Percentiles rank a stretch among this genome's conserved stretches.
phyloP scores from a whole-genome alignment of 441 rosid genomes.

The Syzygium malaccense region DNA sequence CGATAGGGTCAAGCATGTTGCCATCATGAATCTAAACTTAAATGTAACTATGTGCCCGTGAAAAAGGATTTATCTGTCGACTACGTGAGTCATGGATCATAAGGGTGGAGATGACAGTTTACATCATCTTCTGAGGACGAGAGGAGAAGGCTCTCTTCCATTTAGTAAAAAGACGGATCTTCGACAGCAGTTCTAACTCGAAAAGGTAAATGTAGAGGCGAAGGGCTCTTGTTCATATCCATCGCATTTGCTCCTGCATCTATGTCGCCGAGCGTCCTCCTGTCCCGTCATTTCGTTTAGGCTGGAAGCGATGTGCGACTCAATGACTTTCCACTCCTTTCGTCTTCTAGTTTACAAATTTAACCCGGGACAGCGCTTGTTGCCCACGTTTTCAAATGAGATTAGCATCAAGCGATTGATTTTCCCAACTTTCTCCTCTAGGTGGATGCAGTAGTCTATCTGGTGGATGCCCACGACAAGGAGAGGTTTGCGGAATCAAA shows the following conservation, averaged over 20 bases:
- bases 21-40: neutral
- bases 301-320: accelerated
- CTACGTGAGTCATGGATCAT: neutral
- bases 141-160: neutral
- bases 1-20: neutral
- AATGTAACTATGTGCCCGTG: neutral
- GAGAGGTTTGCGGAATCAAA: conserved; percentile 10
- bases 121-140: neutral
- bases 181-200: accelerated
- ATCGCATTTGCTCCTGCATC: neutral
- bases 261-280: neutral
- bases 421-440: neutral
- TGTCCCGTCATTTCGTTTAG: neutral
- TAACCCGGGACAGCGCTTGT: neutral
- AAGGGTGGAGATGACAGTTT: neutral
- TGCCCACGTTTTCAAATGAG: neutral
- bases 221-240: accelerated
- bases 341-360: neutral
- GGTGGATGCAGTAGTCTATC: conserved; percentile 3
- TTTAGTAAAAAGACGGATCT: neutral
- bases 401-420: accelerated
- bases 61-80: neutral
- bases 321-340: neutral
- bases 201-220: neutral
- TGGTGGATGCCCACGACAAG: conserved; percentile 7